Evolutionary conservation across 768 basidiomycete species (phyloP).

Genomic region (Leccinellum luteum): DNA sequence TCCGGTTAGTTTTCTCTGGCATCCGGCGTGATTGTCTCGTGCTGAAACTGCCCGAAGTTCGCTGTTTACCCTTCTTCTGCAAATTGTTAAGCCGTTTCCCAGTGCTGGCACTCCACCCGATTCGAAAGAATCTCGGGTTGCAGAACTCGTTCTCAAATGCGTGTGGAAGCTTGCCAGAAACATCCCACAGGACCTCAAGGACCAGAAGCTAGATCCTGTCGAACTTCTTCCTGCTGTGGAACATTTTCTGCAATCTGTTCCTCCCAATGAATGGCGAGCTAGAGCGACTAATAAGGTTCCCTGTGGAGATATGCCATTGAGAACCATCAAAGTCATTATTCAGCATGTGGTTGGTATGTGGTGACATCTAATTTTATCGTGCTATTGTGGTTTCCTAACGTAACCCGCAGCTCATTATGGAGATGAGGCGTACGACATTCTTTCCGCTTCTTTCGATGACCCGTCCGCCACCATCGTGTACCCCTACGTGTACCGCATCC

Average conservation of each 20-base stretch:
- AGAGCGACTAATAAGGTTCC: constrained; percentile 89
- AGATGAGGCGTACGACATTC: constrained; percentile 86
- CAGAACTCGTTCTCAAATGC: constrained; percentile 92
- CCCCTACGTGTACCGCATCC: constrained; percentile 89
- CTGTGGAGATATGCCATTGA: constrained; percentile 95
- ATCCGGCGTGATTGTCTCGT: background rate
- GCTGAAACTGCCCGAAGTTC: constrained; percentile 29
- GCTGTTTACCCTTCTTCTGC: constrained; percentile 77
- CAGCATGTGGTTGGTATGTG: constrained; percentile 93
- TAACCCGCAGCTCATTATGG: constrained; percentile 65
- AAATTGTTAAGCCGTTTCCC: constrained; percentile 83
- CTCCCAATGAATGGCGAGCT: constrained; percentile 95
- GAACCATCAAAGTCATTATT: constrained; percentile 97
- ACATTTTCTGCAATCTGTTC: constrained; percentile 88
- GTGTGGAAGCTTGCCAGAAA: constrained; percentile 97
- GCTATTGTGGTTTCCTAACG: constrained; percentile 17
- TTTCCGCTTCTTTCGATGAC: constrained; percentile 89
- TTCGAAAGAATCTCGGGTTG: constrained; percentile 82
- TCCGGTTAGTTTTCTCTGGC: constrained; percentile 56
- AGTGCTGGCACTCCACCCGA: constrained; percentile 66
- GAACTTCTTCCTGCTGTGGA: constrained; percentile 92
- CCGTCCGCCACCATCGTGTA: constrained; percentile 98
- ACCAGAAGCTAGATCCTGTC: constrained; percentile 77
- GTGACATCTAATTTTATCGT: constrained; percentile 1
- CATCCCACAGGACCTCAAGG: constrained; percentile 87